Base-by-base conservation (phyloP, 257 asterid species). In the Fraxinus quadrangulata region DNA sequence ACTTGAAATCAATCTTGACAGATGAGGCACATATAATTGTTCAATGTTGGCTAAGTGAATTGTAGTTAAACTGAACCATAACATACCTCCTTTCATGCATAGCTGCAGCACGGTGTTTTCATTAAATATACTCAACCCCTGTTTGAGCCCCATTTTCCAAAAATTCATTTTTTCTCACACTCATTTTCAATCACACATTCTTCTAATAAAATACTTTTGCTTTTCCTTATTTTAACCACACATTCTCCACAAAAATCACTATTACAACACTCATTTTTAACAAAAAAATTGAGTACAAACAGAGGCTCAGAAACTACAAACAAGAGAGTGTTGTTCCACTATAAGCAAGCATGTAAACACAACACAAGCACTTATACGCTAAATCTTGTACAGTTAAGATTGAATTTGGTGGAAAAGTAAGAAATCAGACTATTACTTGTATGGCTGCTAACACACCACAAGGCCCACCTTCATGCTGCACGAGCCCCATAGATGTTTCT, bases 391-490 rank as follows among this genome's bases (percentile, higher is more conserved):
- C 6, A 47, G 17, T 67, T 65, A 77, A 28, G 74, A 78, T 76
- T 45, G 21, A 45, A 74, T 74, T 70, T 77, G 76, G 42, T 85
- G 61, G 75, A 23, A 69, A 84, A 77, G 76, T 71, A 61, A 19
- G 77, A 82, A 77, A 81, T 75, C 74, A 81, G 84, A 81, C 33
- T 47, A 42, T 86, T 91, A 93, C 99, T 85, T 95, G 99, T 85
- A 95, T 88, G 67, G 99, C 96, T 69, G 99, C 99, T 85, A 95
- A 83, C 70, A 95, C 99, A 36, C 99, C 98, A 84, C 99, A 95
- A 31, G 99, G 99, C 76, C 99, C 99, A 75, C 99, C 99, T 84
- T 95, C 99, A 81, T 93, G 99, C 89, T 95, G 99, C 80, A 95
- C 99, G 42, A 95, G 85, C 77, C 99, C 99, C 94, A 95, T 90